A percentile compares a stretch with the other conserved stretches of the same genome.
Evolutionary conservation across 1,139 yeast species (phyloP).

Genomic region (Geotrichum bryndzae): DNA sequence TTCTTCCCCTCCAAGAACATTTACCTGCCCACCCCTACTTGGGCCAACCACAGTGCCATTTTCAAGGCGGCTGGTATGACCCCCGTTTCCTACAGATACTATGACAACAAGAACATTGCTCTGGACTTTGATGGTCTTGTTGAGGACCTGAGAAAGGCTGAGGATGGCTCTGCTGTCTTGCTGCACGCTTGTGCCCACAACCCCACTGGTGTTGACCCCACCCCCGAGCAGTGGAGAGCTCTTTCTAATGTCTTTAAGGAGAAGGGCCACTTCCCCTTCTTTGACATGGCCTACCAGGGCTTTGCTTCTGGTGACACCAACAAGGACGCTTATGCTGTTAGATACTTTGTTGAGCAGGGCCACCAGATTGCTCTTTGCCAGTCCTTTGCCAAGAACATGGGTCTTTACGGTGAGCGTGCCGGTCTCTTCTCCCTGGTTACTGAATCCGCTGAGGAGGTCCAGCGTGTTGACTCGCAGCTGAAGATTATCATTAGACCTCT

Average conservation of each 20-base stretch:
- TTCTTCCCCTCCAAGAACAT: constrained; percentile 46
- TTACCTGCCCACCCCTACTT: constrained; percentile 62
- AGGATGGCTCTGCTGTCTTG: constrained; percentile 70
- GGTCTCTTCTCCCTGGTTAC: constrained; percentile 66
- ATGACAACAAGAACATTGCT: constrained; percentile 56
- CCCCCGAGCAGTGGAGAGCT: constrained; percentile 74
- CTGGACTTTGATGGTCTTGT: constrained; percentile 67
- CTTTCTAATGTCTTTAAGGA: constrained; percentile 57
- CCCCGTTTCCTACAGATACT: constrained; percentile 56
- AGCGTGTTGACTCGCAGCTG: constrained; percentile 61
- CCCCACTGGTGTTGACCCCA: constrained; percentile 96
- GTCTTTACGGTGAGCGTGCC: constrained; percentile 96
- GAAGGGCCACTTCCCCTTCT: constrained; percentile 71
- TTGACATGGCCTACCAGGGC: constrained; percentile 97
- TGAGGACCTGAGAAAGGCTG: constrained; percentile 60
- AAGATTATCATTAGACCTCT: constrained; percentile 74
- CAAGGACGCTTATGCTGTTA: constrained; percentile 80
- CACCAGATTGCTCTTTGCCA: constrained; percentile 56
- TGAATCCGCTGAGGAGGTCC: constrained; percentile 36
- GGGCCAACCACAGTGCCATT: constrained; percentile 65
- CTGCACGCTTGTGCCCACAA: constrained; percentile 97
- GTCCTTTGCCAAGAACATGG: constrained; percentile 96
- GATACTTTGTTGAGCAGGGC: constrained; percentile 63
- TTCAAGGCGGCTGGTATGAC: constrained; percentile 43
- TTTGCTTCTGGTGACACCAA: constrained; percentile 87